A percentile compares a stretch with the other conserved stretches of the same genome.
Evolutionary conservation across 2,329 filamentous ascomycete species (phyloP).

Genomic region (Zalaria obscura): DNA sequence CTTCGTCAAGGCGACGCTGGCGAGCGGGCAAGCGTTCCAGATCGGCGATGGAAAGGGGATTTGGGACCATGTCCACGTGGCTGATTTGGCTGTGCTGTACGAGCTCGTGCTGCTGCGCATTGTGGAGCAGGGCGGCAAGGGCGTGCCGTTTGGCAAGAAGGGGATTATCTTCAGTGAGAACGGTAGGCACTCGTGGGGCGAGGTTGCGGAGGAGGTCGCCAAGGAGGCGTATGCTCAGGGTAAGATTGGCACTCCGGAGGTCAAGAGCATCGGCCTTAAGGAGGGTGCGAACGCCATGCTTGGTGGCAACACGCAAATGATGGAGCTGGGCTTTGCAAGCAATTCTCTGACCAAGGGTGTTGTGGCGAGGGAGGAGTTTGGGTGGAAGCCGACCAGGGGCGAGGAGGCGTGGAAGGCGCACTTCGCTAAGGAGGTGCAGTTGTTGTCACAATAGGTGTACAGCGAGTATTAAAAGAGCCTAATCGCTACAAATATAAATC

Average conservation of each 20-base stretch:
- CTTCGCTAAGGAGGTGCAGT: too few species aligned
- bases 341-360: background rate
- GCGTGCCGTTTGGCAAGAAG: conserved; percentile 21
- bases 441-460: too few species aligned
- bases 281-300: conserved; percentile 8
- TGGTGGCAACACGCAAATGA: background rate
- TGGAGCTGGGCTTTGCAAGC: background rate
- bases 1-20: conserved; percentile 17
- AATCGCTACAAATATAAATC: too few species aligned
- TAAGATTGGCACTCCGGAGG: conserved; percentile 14
- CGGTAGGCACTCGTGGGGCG: conserved; percentile 25
- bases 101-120: conserved; percentile 21
- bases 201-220: conserved; percentile 22
- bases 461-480: too few species aligned
- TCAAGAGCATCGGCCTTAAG: conserved; percentile 15
- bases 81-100: conserved; percentile 29
- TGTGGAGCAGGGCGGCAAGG: conserved; percentile 12
- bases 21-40: conserved; percentile 17
- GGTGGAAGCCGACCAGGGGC: background rate
- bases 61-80: conserved; percentile 33
- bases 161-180: conserved; percentile 30
- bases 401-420: background rate
- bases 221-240: conserved; percentile 18
- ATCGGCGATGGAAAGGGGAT: conserved; percentile 23
- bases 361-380: background rate